Evolutionary conservation across 148 eudicot species (phyloP).

Genomic region (Rhododendron williamsianum): DNA sequence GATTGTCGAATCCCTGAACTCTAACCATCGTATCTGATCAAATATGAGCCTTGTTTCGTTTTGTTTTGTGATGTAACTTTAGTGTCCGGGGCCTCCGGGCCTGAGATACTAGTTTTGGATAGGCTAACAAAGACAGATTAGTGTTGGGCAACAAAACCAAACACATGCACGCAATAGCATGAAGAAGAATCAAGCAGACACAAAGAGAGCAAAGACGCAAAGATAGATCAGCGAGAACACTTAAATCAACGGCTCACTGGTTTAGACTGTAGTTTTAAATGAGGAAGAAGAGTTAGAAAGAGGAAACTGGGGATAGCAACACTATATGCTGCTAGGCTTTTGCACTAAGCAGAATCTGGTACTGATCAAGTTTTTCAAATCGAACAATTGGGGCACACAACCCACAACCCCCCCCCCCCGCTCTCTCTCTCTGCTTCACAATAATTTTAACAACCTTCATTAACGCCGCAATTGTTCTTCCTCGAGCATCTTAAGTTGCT

Average conservation of each 20-base stretch:
- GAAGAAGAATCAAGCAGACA: not conserved
- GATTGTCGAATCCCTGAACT: not conserved
- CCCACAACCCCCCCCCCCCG: no score
- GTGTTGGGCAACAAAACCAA: not conserved
- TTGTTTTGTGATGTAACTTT: not conserved
- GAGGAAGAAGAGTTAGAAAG: not conserved
- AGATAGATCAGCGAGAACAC: not conserved
- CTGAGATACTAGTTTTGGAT: not conserved
- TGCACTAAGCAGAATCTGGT: not conserved
- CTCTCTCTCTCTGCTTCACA: not conserved
- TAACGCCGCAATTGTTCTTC: no score
- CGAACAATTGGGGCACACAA: no score
- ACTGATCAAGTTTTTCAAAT: no score
- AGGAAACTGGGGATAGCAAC: not conserved
- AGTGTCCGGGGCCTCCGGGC: not conserved
- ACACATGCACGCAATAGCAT: not conserved
- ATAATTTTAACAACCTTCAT: not conserved
- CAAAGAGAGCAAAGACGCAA: not conserved
- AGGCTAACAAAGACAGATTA: not conserved
- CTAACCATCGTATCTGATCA: not conserved
- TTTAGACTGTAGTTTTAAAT: not conserved
- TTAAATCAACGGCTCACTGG: not conserved
- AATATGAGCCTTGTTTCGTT: not conserved
- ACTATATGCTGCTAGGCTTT: not conserved
- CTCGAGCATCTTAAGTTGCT: not conserved